A percentile compares a stretch with the other conserved stretches of the same genome.
phyloP scores from a whole-genome alignment of 768 basidiomycete species.

The Hydnomerulius pinastri region DNA sequence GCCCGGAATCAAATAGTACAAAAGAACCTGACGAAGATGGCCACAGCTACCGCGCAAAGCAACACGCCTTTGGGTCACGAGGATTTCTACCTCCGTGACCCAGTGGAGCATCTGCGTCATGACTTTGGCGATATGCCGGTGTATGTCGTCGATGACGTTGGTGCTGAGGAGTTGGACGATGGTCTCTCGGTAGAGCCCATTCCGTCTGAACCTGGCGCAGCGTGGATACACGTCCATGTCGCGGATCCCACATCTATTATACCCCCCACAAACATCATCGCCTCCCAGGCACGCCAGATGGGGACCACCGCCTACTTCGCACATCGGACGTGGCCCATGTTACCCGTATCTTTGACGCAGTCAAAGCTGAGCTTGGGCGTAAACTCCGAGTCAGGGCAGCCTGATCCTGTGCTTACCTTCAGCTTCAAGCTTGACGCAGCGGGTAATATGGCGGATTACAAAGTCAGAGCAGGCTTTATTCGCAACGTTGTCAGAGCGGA shows the following conservation, averaged over 20 bases:
- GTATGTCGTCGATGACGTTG: constrained; percentile 82
- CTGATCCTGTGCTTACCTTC: constrained; percentile 74
- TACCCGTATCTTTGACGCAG: constrained; percentile 63
- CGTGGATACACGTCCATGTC: constrained; percentile 90
- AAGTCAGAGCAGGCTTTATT: constrained; percentile 71
- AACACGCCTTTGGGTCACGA: constrained; percentile 52
- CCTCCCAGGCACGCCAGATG: constrained; percentile 54
- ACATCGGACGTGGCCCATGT: constrained; percentile 66
- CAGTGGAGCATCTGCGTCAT: constrained; percentile 70
- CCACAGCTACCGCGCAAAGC: constrained; percentile 5
- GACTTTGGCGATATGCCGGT: constrained; percentile 84
- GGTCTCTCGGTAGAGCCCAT: constrained; percentile 83
- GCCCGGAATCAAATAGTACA: constrained; percentile 31
- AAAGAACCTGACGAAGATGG: constrained; percentile 14
- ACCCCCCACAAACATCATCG: constrained; percentile 65
- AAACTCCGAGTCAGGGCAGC: constrained; percentile 26
- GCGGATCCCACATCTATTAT: constrained; percentile 88
- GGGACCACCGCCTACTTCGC: constrained; percentile 63
- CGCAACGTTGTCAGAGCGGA: constrained; percentile 62
- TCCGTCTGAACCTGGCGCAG: constrained; percentile 52
- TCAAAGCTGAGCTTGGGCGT: constrained; percentile 51
- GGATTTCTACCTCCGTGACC: constrained; percentile 66
- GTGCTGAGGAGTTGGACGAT: constrained; percentile 90
- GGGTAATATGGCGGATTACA: constrained; percentile 71
- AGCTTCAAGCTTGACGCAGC: constrained; percentile 64